phyloP scores from a whole-genome alignment of 2,329 filamentous ascomycete genomes.

The Botrytis byssoidea region DNA sequence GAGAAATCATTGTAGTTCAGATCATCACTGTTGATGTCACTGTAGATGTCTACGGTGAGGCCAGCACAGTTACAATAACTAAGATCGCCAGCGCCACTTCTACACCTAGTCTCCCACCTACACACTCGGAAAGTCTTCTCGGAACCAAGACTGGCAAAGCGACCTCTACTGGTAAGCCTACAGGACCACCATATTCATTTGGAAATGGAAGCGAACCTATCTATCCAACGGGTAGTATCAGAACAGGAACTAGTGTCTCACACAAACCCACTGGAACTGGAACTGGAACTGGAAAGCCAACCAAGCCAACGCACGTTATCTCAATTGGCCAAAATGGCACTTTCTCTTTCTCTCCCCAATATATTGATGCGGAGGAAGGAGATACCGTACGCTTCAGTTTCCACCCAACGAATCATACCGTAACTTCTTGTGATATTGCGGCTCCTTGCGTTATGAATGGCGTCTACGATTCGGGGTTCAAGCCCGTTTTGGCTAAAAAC shows the following conservation, averaged over 20 bases:
- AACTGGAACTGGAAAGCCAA: background rate
- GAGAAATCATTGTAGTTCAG: constrained; percentile 15
- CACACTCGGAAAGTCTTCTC: background rate
- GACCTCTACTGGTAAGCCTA: constrained; percentile 1
- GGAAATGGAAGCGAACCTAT: constrained; percentile 8
- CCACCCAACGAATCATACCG: constrained; percentile 21
- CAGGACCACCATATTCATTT: constrained; percentile 1
- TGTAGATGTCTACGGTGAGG: constrained; percentile 8
- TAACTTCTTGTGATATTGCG: constrained; percentile 20
- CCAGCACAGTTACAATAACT: constrained; percentile 16
- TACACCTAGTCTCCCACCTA: constrained; percentile 15
- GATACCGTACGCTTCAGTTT: constrained; percentile 24
- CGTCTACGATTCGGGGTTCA: constrained; percentile 23
- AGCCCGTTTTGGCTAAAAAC: constrained; percentile 17
- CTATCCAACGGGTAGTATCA: background rate
- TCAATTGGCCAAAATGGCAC: constrained; percentile 23
- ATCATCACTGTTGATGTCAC: constrained; percentile 21
- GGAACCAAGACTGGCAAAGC: background rate
- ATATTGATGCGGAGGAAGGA: constrained; percentile 20
- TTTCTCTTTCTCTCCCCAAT: constrained; percentile 18
- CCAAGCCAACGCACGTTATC: constrained; percentile 21
- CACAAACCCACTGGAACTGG: constrained; percentile 14
- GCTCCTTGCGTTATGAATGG: constrained; percentile 21
- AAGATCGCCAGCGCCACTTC: constrained; percentile 14
- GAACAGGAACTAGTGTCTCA: background rate